Evolutionary conservation across 305 asterid species (phyloP).

Genomic region (Caryopteris hybrid): DNA sequence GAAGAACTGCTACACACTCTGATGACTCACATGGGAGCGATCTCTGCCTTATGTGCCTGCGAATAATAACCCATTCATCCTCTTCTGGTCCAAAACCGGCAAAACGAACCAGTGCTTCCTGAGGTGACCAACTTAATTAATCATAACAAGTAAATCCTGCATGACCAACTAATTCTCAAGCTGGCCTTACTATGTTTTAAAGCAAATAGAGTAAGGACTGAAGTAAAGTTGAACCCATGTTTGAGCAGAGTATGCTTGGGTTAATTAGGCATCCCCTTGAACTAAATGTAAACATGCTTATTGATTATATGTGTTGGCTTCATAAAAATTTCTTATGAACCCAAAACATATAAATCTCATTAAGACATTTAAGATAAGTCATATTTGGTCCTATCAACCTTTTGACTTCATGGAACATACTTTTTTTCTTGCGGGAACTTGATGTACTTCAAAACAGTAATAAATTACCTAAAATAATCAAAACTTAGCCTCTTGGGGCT

Average conservation of each 20-base stretch:
- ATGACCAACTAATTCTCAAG: neutral
- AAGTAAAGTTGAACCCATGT: neutral
- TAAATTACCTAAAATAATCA: neutral
- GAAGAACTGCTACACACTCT: constrained; percentile 85
- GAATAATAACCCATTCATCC: constrained; percentile 93
- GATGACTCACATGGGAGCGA: constrained; percentile 95
- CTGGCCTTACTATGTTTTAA: neutral
- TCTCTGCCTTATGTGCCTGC: constrained; percentile 74
- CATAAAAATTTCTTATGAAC: neutral
- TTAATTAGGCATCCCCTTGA: neutral
- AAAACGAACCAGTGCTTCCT: constrained; percentile 95
- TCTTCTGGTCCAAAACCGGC: constrained; percentile 93
- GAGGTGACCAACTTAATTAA: constrained; percentile 21
- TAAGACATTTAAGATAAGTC: neutral
- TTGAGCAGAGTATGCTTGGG: neutral
- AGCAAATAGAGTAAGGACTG: neutral
- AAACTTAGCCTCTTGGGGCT: neutral
- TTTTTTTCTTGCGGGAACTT: too few species aligned
- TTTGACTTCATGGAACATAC: neutral
- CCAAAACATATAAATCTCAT: neutral
- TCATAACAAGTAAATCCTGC: constrained; percentile 8
- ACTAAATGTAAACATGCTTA: neutral
- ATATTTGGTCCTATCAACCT: neutral
- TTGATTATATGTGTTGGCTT: neutral
- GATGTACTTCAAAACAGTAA: neutral